Percentiles rank a stretch among this genome's conserved stretches.
phyloP scores from a whole-genome alignment of 2,329 filamentous ascomycete genomes.

The Trichophyton rubrum region DNA sequence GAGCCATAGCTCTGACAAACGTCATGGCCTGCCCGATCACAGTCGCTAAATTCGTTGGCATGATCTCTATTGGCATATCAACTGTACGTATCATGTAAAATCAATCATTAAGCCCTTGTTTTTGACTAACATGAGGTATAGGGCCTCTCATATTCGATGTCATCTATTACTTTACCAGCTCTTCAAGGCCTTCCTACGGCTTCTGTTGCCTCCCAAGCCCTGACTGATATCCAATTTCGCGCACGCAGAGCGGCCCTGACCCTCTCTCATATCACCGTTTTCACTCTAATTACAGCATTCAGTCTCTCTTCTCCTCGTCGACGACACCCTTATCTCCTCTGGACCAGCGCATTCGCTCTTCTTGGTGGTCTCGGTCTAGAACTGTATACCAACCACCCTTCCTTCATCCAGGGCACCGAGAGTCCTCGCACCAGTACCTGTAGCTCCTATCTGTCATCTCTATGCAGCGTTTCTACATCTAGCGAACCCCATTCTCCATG shows the following conservation, averaged over 20 bases:
- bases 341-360: constrained; percentile 56
- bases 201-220: constrained; percentile 54
- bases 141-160: constrained; percentile 81
- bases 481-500: background rate
- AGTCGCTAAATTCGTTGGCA: constrained; percentile 83
- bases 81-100: constrained; percentile 49
- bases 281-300: constrained; percentile 66
- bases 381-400: constrained; percentile 58
- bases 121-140: constrained; percentile 27
- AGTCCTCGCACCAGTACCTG: background rate
- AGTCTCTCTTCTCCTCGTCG: constrained; percentile 58
- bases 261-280: constrained; percentile 55
- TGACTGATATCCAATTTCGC: constrained; percentile 52
- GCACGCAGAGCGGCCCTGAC: constrained; percentile 53
- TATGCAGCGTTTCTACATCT: constrained; percentile 1
- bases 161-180: constrained; percentile 63
- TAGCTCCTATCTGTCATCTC: constrained; percentile 7
- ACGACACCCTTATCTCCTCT: constrained; percentile 81
- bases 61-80: constrained; percentile 72
- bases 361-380: constrained; percentile 45
- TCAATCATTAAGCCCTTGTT: no score
- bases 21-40: constrained; percentile 59
- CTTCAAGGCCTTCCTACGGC: constrained; percentile 72
- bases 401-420: constrained; percentile 25
- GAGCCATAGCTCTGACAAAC: background rate